Conservation (phyloP, 208 protist genomes). For the Herpetomonas samuelpessoai region DNA sequence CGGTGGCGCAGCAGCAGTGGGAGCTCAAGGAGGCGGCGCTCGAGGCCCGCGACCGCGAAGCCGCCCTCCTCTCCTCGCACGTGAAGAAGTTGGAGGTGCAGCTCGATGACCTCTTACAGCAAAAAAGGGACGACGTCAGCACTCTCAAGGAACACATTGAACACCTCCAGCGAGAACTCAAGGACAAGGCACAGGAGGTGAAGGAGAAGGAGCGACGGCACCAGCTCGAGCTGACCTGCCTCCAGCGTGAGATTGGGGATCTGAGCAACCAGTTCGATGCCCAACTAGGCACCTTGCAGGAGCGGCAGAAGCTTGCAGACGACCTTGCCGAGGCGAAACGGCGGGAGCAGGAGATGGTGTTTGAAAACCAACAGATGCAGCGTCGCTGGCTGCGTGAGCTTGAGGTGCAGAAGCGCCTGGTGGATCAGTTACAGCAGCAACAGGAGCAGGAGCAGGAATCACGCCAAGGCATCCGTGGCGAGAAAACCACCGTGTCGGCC, state of each 20-base stretch:
- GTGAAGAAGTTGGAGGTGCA: constrained; percentile 29
- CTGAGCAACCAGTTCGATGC: constrained; percentile 38
- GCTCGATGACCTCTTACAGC: constrained; percentile 24
- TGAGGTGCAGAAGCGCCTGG: constrained; percentile 16
- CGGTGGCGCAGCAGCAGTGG: constrained; percentile 8
- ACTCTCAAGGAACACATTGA: constrained; percentile 36
- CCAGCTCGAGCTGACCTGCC: constrained; percentile 26
- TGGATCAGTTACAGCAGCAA: constrained; percentile 8
- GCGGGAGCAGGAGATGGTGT: neutral
- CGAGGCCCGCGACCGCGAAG: neutral
- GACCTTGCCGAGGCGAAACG: constrained; percentile 2
- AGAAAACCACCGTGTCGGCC: neutral
- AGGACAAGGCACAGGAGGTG: constrained; percentile 9
- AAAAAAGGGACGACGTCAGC: constrained; percentile 25
- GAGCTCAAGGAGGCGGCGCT: constrained; percentile 21
- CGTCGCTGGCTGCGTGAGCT: constrained; percentile 20
- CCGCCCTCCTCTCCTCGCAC: constrained; percentile 1
- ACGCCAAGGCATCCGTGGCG: neutral
- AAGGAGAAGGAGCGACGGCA: constrained; percentile 27
- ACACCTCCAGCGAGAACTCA: constrained; percentile 31
- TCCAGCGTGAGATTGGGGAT: constrained; percentile 41
- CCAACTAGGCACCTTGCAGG: constrained; percentile 11
- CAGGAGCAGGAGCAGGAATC: neutral
- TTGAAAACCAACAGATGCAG: constrained; percentile 10
- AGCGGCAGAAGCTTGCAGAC: constrained; percentile 11